These are phyloP conservation scores for Pythium apleroticum DNA, from an alignment of 352 stramenopile genomes.

Conservation along the genomic window DNA sequence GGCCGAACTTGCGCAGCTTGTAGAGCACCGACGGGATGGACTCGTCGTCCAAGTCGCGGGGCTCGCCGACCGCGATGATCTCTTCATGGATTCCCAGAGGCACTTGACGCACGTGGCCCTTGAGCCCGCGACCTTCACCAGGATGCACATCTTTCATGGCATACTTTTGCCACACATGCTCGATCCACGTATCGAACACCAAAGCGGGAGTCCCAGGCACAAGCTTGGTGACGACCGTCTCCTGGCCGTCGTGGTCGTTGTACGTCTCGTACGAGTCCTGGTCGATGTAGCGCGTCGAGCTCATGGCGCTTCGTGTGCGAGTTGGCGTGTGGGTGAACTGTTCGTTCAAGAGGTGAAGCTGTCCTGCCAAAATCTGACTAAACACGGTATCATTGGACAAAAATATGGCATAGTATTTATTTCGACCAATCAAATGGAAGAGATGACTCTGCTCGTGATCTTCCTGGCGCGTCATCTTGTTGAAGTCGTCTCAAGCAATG, in stretches of 20 bases:
- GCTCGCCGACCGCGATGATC: constrained; percentile 58
- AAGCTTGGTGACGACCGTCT: constrained; percentile 58
- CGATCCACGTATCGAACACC: constrained; percentile 67
- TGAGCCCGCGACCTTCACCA: constrained; percentile 49
- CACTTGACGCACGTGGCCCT: constrained; percentile 49
- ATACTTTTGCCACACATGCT: constrained; percentile 42
- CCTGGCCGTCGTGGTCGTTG: constrained; percentile 47
- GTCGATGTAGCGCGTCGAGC: constrained; percentile 42
- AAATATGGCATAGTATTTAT: background rate
- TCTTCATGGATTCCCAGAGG: constrained; percentile 61
- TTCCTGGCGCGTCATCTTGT: background rate
- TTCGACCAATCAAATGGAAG: background rate
- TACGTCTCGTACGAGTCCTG: constrained; percentile 41
- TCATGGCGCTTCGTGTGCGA: constrained; percentile 2
- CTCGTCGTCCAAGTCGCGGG: constrained; percentile 30
- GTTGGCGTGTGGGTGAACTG: background rate
- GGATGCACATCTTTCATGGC: constrained; percentile 39
- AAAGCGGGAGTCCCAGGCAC: constrained; percentile 42
- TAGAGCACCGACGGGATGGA: constrained; percentile 55
- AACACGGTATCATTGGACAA: background rate
- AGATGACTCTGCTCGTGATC: background rate
- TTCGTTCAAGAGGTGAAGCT: background rate
- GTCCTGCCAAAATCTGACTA: background rate
- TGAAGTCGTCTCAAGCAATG: background rate
- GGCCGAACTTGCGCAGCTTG: constrained; percentile 43